A percentile compares a stretch with the other conserved stretches of the same genome.
Evolutionary conservation across 2,329 filamentous ascomycete genomes (phyloP).

Genomic region (Magnaporthales sp.): DNA sequence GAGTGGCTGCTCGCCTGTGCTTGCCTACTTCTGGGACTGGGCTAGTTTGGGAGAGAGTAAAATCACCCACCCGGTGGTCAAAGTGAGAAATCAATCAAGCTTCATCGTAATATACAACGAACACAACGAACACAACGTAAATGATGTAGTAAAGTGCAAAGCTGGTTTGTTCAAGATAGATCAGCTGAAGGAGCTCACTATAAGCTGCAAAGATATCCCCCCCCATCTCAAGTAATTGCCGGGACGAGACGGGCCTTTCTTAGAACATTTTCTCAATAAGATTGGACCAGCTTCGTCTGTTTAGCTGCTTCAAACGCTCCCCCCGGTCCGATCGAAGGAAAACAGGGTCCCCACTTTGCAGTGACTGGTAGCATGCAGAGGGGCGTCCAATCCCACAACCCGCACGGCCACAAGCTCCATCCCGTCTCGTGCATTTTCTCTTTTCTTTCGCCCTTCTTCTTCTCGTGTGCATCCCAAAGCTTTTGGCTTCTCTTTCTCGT

Average conservation of each 20-base stretch:
- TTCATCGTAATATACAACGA: background rate
- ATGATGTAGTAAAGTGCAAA: background rate
- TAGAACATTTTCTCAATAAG: background rate
- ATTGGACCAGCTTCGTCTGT: background rate
- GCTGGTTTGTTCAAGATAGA: background rate
- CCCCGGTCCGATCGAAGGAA: background rate
- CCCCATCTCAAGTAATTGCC: background rate
- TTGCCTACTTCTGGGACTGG: background rate
- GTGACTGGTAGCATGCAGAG: background rate
- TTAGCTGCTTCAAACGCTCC: background rate
- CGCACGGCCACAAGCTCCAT: background rate
- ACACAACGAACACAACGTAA: background rate
- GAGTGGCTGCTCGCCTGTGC: background rate
- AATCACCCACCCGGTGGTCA: background rate
- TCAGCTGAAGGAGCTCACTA: background rate
- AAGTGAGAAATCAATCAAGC: background rate
- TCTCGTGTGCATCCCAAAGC: constrained; percentile 1
- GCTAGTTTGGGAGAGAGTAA: background rate
- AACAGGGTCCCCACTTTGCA: background rate
- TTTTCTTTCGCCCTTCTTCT: background rate
- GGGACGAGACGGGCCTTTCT: background rate
- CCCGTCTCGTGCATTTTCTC: background rate
- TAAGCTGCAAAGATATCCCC: background rate
- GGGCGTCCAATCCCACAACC: background rate
- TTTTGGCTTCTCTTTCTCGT: constrained; percentile 21